Conservation (phyloP, 176 grass and related monocot genomes). For the Leersia perrieri region DNA sequence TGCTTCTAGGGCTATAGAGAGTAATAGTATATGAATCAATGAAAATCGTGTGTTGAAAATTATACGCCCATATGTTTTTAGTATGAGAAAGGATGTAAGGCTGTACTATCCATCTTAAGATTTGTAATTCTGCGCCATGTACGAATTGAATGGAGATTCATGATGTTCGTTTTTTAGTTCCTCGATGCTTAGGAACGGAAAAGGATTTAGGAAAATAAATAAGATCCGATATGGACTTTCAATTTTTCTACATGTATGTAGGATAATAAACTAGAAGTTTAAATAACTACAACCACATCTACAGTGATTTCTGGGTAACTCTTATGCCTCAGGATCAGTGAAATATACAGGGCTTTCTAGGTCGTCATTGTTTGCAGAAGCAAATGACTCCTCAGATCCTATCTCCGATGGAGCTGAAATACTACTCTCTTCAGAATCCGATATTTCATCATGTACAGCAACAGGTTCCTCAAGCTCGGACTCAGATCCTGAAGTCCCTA, state of each 20-base stretch:
- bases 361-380: constrained; percentile 86
- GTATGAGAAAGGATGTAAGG: neutral
- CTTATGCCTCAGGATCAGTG: constrained; percentile 67
- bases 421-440: constrained; percentile 76
- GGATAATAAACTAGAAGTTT: neutral
- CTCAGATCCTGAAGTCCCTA: constrained; percentile 75
- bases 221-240: neutral
- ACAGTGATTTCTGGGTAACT: constrained; percentile 6
- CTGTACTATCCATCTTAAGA: neutral
- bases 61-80: neutral
- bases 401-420: constrained; percentile 25
- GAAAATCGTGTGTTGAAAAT: neutral
- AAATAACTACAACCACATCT: neutral
- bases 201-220: neutral
- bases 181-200: neutral
- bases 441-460: constrained; percentile 42
- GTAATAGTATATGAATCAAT: neutral
- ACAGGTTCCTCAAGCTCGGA: constrained; percentile 60
- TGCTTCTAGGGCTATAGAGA: constrained; percentile 27
- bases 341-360: constrained; percentile 83
- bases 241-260: constrained; percentile 15
- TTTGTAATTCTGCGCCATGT: neutral
- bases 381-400: constrained; percentile 81
- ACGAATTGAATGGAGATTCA: neutral
- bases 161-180: neutral